Conservation (phyloP, 1,139 yeast genomes). For the Nadsonia commutata region DNA sequence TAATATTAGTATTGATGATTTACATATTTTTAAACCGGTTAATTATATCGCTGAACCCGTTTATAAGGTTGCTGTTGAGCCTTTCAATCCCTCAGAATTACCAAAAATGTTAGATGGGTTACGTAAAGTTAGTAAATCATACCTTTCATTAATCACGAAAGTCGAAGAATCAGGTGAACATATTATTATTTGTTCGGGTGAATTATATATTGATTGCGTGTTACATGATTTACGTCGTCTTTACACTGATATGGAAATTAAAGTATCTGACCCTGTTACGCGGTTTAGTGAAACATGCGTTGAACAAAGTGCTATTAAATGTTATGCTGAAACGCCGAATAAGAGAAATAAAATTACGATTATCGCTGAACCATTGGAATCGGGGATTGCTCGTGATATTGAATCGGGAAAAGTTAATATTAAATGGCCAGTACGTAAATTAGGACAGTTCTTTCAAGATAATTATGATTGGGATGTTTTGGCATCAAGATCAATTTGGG, state of each 20-base stretch:
- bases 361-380: slow-evolving; percentile 63
- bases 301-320: slow-evolving; percentile 52
- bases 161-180: slow-evolving; percentile 90
- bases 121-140: slow-evolving; percentile 44
- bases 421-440: slow-evolving; percentile 24
- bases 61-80: slow-evolving; percentile 73
- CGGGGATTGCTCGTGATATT: slow-evolving; percentile 41
- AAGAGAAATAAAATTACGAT: slow-evolving; percentile 48
- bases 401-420: slow-evolving; percentile 34
- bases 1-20: slow-evolving; percentile 15
- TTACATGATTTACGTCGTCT: slow-evolving; percentile 59
- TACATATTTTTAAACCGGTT: slow-evolving; percentile 28
- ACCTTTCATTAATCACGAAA: slow-evolving; percentile 48
- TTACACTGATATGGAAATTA: slow-evolving; percentile 53
- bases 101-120: slow-evolving; percentile 61
- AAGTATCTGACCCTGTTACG: slow-evolving; percentile 75
- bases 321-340: slow-evolving; percentile 43
- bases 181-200: slow-evolving; percentile 71
- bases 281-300: slow-evolving; percentile 66
- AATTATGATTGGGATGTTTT: slow-evolving; percentile 70
- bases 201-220: slow-evolving; percentile 71
- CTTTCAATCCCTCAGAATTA: slow-evolving; percentile 62
- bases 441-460: slow-evolving; percentile 41
- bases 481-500: slow-evolving; percentile 73
- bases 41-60: slow-evolving; percentile 41